Evolutionary conservation across 768 basidiomycete genomes (phyloP).

Genomic region (Melanogaster broomeanus): DNA sequence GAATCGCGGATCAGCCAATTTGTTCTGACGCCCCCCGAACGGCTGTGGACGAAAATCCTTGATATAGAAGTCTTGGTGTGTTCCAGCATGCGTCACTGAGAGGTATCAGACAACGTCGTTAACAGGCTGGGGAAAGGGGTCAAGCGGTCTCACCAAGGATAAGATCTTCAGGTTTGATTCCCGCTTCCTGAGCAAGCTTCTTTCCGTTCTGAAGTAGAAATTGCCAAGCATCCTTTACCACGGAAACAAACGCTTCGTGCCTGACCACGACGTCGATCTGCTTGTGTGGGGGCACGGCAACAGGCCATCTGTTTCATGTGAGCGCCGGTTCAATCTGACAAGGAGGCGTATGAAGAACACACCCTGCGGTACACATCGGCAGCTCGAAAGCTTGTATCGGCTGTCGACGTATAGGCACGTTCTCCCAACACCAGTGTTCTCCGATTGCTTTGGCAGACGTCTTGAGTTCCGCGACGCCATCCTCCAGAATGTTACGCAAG

Average conservation of each 20-base stretch:
- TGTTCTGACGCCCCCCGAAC: slow-evolving; percentile 13
- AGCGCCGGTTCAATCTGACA: neutral
- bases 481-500: slow-evolving; percentile 40
- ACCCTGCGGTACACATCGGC: slow-evolving; percentile 33
- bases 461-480: slow-evolving; percentile 25
- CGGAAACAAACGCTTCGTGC: slow-evolving; percentile 31
- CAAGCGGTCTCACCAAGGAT: slow-evolving; percentile 38
- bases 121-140: neutral
- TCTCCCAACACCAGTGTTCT: slow-evolving; percentile 41
- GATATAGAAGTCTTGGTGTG: slow-evolving; percentile 42
- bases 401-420: slow-evolving; percentile 27
- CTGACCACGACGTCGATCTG: slow-evolving; percentile 41
- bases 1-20: slow-evolving; percentile 1
- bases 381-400: slow-evolving; percentile 37
- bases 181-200: slow-evolving; percentile 30
- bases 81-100: slow-evolving; percentile 43
- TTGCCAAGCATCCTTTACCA: slow-evolving; percentile 40
- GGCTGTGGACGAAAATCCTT: slow-evolving; percentile 33
- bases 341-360: slow-evolving; percentile 14
- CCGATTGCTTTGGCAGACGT: slow-evolving; percentile 28
- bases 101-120: neutral
- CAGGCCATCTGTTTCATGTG: slow-evolving; percentile 40
- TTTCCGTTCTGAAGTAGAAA: slow-evolving; percentile 36
- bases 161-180: slow-evolving; percentile 43
- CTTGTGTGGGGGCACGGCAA: slow-evolving; percentile 39